These are phyloP conservation scores for Paraphaeosphaeria minitans DNA, from an alignment of 2,329 filamentous ascomycete genomes.

Conservation along the genomic window DNA sequence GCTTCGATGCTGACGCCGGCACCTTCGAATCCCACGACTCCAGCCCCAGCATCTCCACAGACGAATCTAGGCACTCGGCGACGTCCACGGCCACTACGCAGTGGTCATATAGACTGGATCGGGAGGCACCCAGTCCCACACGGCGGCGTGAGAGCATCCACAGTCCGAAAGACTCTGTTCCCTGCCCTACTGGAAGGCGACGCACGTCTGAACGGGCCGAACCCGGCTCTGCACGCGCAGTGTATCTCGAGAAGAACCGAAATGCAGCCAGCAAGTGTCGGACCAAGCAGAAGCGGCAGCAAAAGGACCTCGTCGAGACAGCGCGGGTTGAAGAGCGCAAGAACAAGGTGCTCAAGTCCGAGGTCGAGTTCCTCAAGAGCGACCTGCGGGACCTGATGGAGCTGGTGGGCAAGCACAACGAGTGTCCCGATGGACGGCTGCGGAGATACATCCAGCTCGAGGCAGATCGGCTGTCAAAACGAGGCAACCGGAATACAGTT, in stretches of 20 bases:
- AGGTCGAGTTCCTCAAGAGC: constrained; percentile 30
- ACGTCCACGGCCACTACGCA: not conserved
- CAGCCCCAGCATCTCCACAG: constrained; percentile 5
- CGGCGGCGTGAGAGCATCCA: constrained; percentile 14
- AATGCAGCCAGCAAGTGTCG: constrained; percentile 74
- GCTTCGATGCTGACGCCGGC: constrained; percentile 11
- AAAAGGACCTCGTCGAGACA: constrained; percentile 54
- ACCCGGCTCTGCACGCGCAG: constrained; percentile 33
- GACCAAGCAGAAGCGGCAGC: constrained; percentile 66
- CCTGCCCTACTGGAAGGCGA: constrained; percentile 16
- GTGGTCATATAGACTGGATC: not conserved
- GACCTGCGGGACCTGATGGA: constrained; percentile 32
- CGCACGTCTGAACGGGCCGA: constrained; percentile 27
- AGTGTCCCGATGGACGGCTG: constrained; percentile 34
- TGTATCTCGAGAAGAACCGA: constrained; percentile 68
- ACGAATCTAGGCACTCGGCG: constrained; percentile 3
- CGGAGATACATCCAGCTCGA: constrained; percentile 32
- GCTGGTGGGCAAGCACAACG: constrained; percentile 28
- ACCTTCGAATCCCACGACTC: constrained; percentile 1
- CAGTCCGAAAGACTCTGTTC: constrained; percentile 3
- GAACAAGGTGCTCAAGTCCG: constrained; percentile 36
- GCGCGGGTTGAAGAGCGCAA: constrained; percentile 39
- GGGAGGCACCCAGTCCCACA: not conserved
- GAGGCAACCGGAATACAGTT: not conserved
- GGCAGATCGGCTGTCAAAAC: constrained; percentile 28